Conservation (phyloP, 192 early-diverging fungal genomes). For the Funneliformis mosseae region DNA sequence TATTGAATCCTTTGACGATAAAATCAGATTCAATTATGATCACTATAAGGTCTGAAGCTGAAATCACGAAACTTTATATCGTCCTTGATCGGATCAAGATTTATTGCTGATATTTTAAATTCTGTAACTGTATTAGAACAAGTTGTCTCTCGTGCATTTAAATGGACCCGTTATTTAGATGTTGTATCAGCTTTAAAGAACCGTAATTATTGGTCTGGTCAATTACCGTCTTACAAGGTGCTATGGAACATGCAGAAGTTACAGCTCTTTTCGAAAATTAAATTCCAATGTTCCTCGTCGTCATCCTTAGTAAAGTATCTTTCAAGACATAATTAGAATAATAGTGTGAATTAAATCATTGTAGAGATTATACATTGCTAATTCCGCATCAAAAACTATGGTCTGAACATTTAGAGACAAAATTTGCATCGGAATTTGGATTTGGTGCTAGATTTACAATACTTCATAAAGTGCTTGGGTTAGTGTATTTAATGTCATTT, state of each 20-base stretch:
- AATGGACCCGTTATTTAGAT: no score
- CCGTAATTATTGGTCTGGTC: no score
- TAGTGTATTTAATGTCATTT: not conserved
- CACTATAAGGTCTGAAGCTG: no score
- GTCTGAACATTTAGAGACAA: slow-evolving; percentile 48
- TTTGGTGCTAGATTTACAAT: slow-evolving; percentile 75
- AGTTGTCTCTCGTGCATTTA: no score
- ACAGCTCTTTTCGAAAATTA: slow-evolving; percentile 11
- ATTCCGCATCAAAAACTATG: slow-evolving; percentile 60
- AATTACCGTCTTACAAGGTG: no score
- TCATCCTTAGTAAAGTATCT: slow-evolving; percentile 40
- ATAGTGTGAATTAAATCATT: slow-evolving; percentile 59
- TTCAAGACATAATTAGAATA: not conserved
- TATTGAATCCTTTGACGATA: no score
- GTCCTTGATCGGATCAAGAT: no score
- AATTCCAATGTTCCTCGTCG: slow-evolving; percentile 31
- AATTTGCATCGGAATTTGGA: slow-evolving; percentile 82
- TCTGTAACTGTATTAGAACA: no score
- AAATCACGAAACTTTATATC: no score
- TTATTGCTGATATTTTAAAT: no score
- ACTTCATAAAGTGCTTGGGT: slow-evolving; percentile 70
- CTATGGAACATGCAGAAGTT: slow-evolving; percentile 34
- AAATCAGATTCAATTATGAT: no score
- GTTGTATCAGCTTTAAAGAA: no score
- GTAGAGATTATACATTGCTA: slow-evolving; percentile 75